Evolutionary conservation across 108 stramenopile genomes (phyloP), one percentile per base, ranked within the genome.

Genomic region (Cyclostephanos invisitatus): DNA sequence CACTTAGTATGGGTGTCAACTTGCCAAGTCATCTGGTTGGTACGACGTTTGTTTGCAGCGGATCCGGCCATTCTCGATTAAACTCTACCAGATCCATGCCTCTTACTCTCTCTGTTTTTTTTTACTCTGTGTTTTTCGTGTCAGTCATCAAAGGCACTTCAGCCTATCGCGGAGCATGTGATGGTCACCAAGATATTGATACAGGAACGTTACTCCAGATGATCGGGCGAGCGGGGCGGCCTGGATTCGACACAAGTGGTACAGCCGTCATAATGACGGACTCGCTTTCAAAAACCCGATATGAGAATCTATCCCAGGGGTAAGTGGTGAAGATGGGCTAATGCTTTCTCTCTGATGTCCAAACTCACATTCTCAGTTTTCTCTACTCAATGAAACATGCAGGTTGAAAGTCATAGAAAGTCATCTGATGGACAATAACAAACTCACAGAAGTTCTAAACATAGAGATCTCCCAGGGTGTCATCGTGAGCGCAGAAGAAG

Each of bases 201-300:
- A 77, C 80, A 24, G 88, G 89, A 3, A 88, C 89, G 17, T 70
- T 99, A 17, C 70, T 98, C 10, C 98, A 99, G 70, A 99, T 99
- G 98, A 87, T 98, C 15, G 98, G 98, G 21, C 77, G 98, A 37
- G 98, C 98, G 15, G 98, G 98, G 12, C 80, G 98, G 1, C 94
- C 94, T 22, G 98, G 98, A 7, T 91, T 93, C 36, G 98, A 99
- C 68, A 90, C 91, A 15, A 92, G 83, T 57, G 98, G 98, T n/a
- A 83, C 83, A 5, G 92, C 95, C 22, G 90, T 96, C 20, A 86
- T 96, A 5, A 87, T 93, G 87, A 93, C 91, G 51, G 80, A 81
- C 51, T 65, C 80, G n/a, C 62, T 62, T 22, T 81, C 80, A 2
- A 68, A 81, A 55, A 48, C 29, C 29, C 68, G 80, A 35, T 81